Evolutionary conservation across 179 eudicot genomes (phyloP), one percentile per base, ranked within the genome.

Genomic region (Camellia oleifera): DNA sequence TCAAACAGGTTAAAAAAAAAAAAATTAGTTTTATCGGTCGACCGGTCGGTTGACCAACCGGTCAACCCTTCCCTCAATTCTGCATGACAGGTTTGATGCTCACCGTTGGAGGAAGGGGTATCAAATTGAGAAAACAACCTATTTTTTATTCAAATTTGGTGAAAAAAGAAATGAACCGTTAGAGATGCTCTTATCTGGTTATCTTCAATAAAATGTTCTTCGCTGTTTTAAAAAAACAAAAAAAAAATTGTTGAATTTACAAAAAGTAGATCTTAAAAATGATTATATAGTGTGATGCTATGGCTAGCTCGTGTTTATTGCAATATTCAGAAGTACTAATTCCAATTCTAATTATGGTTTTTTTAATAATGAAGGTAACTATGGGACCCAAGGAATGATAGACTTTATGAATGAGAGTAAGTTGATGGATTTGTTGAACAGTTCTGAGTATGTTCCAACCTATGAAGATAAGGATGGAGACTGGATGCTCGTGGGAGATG

Each of bases 401-500:
- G 95, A 90, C 87, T 91, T 90, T 77, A 91, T 89, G 91, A 90
- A 89, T 78, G 95, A 93, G 77, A 88, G 91, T 83, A 93, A 93
- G 82, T 81, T 91, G 81, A 89, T 90, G 74, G 94, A 93, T 85
- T 89, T 92, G 48, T 48, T 93, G 60, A 92, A 88, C 79, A 88
- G 95, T 68, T 90, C 94, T 11, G 97, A 92, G 64, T 92, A 90
- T 80, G 97, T 92, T 46, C 92, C 97, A 9, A 89, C 92, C 64
- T 93, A 92, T 74, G 91, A 93, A 84, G 97, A 93, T 81, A 93
- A 91, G 76, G 97, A 93, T 61, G 95, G 95, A 13, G 97, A 93
- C 52, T 93, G 97, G 97, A 93, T 93, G 97, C 95, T 93, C 62
- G 94, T 91, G 62, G 97, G 97, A 40, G 97, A 92, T 77, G 94